Percentiles rank a stretch among this genome's conserved stretches.
phyloP scores from a whole-genome alignment of 129 eudicot species.

The Arctium minus region DNA sequence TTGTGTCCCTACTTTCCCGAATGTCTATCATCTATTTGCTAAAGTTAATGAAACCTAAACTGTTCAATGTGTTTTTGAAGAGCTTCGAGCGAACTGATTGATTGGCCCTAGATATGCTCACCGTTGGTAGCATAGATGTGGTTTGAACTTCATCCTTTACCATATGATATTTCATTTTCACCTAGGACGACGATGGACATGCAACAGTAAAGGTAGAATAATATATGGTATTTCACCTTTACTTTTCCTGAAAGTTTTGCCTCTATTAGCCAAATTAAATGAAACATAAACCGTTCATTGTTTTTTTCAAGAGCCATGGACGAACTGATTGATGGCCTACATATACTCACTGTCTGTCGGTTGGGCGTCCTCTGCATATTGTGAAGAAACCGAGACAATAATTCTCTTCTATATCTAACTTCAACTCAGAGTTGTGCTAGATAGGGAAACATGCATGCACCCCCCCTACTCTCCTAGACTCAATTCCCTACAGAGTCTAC shows the following conservation, averaged over 20 bases:
- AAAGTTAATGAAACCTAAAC: neutral
- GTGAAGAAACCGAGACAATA: neutral
- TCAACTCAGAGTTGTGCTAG: neutral
- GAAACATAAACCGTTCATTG: neutral
- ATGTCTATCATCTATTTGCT: neutral
- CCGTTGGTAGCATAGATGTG: neutral
- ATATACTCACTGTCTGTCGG: neutral
- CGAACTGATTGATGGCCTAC: no score
- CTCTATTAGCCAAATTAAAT: neutral
- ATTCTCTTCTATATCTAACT: neutral
- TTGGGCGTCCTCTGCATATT: neutral
- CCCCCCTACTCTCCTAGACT: neutral
- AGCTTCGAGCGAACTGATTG: neutral
- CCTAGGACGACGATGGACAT: neutral
- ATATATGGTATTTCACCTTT: neutral
- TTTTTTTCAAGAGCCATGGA: neutral
- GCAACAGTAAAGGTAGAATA: neutral
- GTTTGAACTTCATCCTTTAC: neutral
- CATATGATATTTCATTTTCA: neutral
- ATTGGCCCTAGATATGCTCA: neutral
- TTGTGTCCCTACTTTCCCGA: neutral
- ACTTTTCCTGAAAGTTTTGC: neutral
- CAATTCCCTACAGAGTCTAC: neutral
- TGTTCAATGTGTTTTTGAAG: neutral
- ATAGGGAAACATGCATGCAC: neutral